A percentile compares a stretch with the other conserved stretches of the same genome.
Evolutionary conservation across 148 eudicot genomes (phyloP).

Genomic region (Persicaria maculosa): DNA sequence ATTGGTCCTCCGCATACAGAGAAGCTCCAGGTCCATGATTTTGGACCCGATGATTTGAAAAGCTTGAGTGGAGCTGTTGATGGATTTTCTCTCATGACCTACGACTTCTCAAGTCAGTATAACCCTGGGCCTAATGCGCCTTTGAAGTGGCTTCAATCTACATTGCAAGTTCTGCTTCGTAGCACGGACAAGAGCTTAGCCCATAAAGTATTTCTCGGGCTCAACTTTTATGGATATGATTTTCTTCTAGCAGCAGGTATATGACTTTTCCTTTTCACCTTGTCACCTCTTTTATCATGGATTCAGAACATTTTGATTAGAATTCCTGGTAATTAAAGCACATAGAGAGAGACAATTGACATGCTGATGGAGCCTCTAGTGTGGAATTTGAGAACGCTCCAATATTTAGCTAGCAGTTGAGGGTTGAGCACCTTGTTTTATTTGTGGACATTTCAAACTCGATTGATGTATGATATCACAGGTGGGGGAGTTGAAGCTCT

Average conservation of each 20-base stretch:
- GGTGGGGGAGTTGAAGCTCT: slow-evolving; percentile 73
- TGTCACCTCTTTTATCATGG: neutral
- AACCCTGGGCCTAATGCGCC: slow-evolving; percentile 99
- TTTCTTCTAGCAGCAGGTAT: slow-evolving; percentile 62
- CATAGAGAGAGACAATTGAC: neutral
- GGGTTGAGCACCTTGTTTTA: neutral
- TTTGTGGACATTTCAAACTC: neutral
- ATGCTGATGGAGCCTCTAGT: neutral
- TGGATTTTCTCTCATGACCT: slow-evolving; percentile 97
- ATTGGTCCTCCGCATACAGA: slow-evolving; percentile 82
- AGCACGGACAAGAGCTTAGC: slow-evolving; percentile 33
- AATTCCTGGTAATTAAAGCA: neutral
- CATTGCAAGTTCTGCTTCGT: slow-evolving; percentile 52
- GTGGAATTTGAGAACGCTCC: neutral
- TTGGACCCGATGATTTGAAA: slow-evolving; percentile 83
- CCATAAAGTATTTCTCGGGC: slow-evolving; percentile 70
- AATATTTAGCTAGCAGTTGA: too few species aligned
- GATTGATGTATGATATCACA: slow-evolving; percentile 14
- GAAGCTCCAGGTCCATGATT: slow-evolving; percentile 65
- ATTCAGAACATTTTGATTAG: neutral
- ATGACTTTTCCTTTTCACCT: slow-evolving; percentile 12
- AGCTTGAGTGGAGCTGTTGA: slow-evolving; percentile 66
- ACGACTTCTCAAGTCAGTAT: slow-evolving; percentile 81
- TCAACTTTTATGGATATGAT: slow-evolving; percentile 92
- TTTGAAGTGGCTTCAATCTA: slow-evolving; percentile 69